These are phyloP conservation scores for Chaetoceros muelleri DNA, from an alignment of 108 stramenopile species.

Conservation along the genomic window DNA sequence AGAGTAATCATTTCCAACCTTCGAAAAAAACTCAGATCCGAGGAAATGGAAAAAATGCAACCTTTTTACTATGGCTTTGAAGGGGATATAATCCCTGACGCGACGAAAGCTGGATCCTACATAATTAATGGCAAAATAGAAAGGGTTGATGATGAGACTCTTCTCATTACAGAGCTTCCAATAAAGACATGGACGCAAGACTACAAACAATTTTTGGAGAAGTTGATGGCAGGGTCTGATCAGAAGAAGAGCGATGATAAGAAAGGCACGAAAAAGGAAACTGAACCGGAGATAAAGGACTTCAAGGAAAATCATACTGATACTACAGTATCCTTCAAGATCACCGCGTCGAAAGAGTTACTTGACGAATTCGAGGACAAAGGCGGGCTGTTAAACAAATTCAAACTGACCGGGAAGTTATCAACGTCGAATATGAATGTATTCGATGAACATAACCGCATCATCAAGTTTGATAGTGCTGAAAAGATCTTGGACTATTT, in stretches of 20 bases:
- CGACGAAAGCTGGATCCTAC: constrained; percentile 35
- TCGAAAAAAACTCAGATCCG: constrained; percentile 68
- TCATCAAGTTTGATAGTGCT: constrained; percentile 70
- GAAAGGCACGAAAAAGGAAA: constrained; percentile 17
- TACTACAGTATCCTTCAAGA: constrained; percentile 89
- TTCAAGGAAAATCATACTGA: constrained; percentile 98
- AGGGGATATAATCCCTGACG: constrained; percentile 57
- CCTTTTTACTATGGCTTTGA: constrained; percentile 82
- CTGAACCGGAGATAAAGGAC: constrained; percentile 65
- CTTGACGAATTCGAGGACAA: constrained; percentile 75
- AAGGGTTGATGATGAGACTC: constrained; percentile 65
- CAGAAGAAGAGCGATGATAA: constrained; percentile 32
- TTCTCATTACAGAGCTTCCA: constrained; percentile 91
- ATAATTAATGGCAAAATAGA: constrained; percentile 63
- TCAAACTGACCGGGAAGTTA: constrained; percentile 84
- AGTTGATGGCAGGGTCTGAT: constrained; percentile 28
- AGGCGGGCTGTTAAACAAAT: constrained; percentile 85
- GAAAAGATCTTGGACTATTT: constrained; percentile 84
- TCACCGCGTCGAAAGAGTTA: constrained; percentile 63
- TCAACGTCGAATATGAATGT: constrained; percentile 92
- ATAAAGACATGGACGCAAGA: constrained; percentile 96
- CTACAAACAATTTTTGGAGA: constrained; percentile 87
- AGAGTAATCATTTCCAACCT: constrained; percentile 86
- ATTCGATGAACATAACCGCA: constrained; percentile 76
- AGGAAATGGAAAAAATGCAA: constrained; percentile 46